Evolutionary conservation across 495 filamentous ascomycete genomes (phyloP).

Genomic region (Hypoxylon perforatum): DNA sequence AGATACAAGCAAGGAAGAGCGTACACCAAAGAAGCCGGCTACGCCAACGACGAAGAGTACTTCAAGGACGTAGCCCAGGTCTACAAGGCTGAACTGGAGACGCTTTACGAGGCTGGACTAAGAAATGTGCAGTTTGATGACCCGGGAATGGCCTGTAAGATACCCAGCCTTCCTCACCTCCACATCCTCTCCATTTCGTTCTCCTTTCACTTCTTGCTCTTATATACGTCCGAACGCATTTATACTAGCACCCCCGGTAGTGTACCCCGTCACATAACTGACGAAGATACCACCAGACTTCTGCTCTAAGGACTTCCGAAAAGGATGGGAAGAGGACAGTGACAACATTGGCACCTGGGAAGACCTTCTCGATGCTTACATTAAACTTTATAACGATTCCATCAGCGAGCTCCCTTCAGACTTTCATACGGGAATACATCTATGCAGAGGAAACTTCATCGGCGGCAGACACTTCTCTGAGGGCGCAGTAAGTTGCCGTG

Average conservation of each 20-base stretch:
- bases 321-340: constrained; percentile 70
- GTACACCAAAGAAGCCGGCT: constrained; percentile 73
- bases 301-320: constrained; percentile 79
- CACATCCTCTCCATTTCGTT: too few relatives aligned
- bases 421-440: constrained; percentile 79
- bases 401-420: constrained; percentile 71
- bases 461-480: constrained; percentile 81
- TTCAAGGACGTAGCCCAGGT: constrained; percentile 80
- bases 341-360: constrained; percentile 66
- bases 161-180: too few relatives aligned
- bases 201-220: too few relatives aligned
- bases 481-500: too few relatives aligned
- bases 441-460: constrained; percentile 86
- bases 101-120: constrained; percentile 74
- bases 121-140: constrained; percentile 82
- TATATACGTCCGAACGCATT: constrained; percentile 6
- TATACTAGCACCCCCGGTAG: background rate
- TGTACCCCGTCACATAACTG: background rate
- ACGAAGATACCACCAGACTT: constrained; percentile 64
- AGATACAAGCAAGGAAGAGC: constrained; percentile 76
- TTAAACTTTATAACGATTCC: constrained; percentile 80
- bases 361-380: constrained; percentile 77
- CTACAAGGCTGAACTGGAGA: constrained; percentile 71
- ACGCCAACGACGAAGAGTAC: constrained; percentile 74
- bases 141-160: constrained; percentile 78